A percentile compares a stretch with the other conserved stretches of the same genome.
Evolutionary conservation across 2,329 filamentous ascomycete genomes (phyloP).

Genomic region (Epicoccum nigrum): DNA sequence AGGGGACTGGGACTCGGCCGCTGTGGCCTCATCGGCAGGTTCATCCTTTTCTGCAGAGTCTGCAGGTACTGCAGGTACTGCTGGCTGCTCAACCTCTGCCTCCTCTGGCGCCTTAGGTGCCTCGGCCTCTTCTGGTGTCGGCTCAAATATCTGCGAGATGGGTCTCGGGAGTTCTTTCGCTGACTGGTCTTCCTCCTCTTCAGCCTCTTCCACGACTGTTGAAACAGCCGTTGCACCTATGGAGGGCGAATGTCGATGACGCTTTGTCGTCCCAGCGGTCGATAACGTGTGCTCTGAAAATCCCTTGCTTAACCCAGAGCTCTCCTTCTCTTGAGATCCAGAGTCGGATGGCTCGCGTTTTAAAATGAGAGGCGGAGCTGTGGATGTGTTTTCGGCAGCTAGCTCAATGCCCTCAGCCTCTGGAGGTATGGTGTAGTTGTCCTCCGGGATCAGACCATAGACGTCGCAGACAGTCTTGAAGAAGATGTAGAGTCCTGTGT

Average conservation of each 20-base stretch:
- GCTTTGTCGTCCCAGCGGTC: slow-evolving; percentile 73
- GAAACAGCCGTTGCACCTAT: slow-evolving; percentile 74
- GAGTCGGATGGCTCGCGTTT: slow-evolving; percentile 44
- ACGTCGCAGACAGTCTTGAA: slow-evolving; percentile 97
- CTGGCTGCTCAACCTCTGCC: slow-evolving; percentile 3
- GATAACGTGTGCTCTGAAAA: slow-evolving; percentile 55
- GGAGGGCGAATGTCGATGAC: slow-evolving; percentile 82
- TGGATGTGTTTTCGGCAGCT: slow-evolving; percentile 53
- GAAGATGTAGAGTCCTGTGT: slow-evolving; percentile 91
- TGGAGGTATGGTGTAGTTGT: slow-evolving; percentile 93
- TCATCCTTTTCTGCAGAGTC: neutral
- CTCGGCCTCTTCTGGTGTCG: slow-evolving; percentile 17
- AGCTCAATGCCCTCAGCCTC: slow-evolving; percentile 79
- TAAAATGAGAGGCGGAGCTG: slow-evolving; percentile 40
- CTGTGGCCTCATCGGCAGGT: neutral
- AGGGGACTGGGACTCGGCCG: neutral
- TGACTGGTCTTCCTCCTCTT: slow-evolving; percentile 65
- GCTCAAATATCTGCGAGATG: slow-evolving; percentile 28
- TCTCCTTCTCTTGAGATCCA: slow-evolving; percentile 28
- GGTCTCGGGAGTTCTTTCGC: slow-evolving; percentile 19
- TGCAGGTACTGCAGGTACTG: neutral
- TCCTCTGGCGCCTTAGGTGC: slow-evolving; percentile 2
- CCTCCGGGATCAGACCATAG: slow-evolving; percentile 85
- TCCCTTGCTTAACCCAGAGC: slow-evolving; percentile 28
- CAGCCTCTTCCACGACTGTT: slow-evolving; percentile 82